A percentile compares a stretch with the other conserved stretches of the same genome.
Evolutionary conservation across 176 grass and related monocot species (phyloP).

Genomic region (Phragmites australis): DNA sequence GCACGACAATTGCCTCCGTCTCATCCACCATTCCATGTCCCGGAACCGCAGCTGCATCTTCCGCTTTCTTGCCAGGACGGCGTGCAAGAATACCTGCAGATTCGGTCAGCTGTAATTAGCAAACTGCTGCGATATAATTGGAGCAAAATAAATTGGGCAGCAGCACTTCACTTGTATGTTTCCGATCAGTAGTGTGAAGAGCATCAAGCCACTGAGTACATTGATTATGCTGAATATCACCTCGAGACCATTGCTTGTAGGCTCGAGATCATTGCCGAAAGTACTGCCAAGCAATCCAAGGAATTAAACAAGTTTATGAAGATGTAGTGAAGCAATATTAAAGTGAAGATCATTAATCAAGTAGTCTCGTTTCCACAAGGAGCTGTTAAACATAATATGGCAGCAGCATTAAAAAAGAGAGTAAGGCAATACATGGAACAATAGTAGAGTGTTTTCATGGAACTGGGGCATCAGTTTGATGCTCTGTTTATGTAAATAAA

Average conservation of each 20-base stretch:
- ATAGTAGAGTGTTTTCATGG: not conserved
- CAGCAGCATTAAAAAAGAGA: not conserved
- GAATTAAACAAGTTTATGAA: not conserved
- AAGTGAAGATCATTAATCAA: not conserved
- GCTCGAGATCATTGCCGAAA: constrained; percentile 91
- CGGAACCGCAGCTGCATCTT: constrained; percentile 88
- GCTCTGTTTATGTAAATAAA: not conserved
- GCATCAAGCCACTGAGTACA: constrained; percentile 89
- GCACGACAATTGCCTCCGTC: constrained; percentile 81
- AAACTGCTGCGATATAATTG: not conserved
- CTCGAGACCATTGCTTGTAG: constrained; percentile 87
- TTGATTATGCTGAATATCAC: constrained; percentile 90
- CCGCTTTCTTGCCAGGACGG: constrained; percentile 82
- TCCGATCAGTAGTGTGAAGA: constrained; percentile 96
- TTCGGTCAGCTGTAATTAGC: not conserved
- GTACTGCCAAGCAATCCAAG: constrained; percentile 56
- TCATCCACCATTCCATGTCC: constrained; percentile 99
- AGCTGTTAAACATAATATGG: not conserved
- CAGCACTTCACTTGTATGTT: constrained; percentile 78
- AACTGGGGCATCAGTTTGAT: not conserved
- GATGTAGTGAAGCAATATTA: not conserved
- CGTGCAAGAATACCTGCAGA: constrained; percentile 83
- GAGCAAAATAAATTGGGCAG: not conserved
- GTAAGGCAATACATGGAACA: not conserved
- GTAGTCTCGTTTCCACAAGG: too few species aligned